Base-by-base conservation (phyloP, 192 early-diverging fungal genomes). In the Radiomyces spectabilis region DNA sequence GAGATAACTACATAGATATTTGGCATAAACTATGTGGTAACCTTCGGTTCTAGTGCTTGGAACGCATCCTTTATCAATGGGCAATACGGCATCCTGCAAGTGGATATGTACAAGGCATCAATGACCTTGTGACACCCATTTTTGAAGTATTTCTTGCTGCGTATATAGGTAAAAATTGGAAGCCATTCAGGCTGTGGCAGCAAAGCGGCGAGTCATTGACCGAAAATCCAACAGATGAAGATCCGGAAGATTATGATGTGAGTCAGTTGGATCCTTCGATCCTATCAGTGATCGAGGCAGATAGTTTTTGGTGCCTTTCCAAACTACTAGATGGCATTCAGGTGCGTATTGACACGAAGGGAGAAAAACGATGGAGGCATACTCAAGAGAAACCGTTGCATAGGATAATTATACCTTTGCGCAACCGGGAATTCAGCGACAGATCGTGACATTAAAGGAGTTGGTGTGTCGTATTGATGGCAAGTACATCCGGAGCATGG, bases 101-200 rank as follows among this genome's bases (percentile, higher is more conserved):
- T 69, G 94, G 94, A 41, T 99, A 97, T 68, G 97, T 99, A 9
- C 97, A 99, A 56, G 97, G 97, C 1, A 99, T 99, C 59, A 97
- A 99, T 72, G 97, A 99, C 60, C 73, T 99, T 24, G 89, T 94
- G 8, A 95, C 92, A 26, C 95, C 97, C 15, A 97, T 99, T 55
- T 94, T 89, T 64, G 83, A 85, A 47, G 97, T 99, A 34, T 99
- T 94, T 55, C 57, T 97, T 9, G 75, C 82, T 49, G 75, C 77
- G 0, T 78, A 83, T 50, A 77, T 88, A 26, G 79, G 84, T 86
- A 60, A 35, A 70, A 66, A 9, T 0, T 32, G 42, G 10, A 27
- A 41, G 24, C 18, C 18, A 21, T 3, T 25, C 40, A 44, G 30
- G 41, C 22, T 27, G 18, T 22, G 24, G 29, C 15, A 16, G 16